These are phyloP conservation scores for Hanseniaspora vineae DNA, from an alignment of 805 yeast genomes.

Conservation along the genomic window DNA sequence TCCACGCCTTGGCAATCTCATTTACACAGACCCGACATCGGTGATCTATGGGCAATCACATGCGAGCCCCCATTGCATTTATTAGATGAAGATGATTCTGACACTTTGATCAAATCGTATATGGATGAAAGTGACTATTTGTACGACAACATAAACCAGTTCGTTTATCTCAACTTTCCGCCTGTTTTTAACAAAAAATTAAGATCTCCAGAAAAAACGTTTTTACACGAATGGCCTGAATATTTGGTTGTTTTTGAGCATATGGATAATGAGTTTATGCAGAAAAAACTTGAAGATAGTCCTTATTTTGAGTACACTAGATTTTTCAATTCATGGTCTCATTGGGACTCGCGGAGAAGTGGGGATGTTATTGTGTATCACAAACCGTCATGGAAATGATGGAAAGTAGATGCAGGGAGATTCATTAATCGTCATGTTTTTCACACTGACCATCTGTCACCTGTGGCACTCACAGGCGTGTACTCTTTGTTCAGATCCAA, in stretches of 20 bases:
- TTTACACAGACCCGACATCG: constrained; percentile 44
- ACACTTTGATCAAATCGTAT: constrained; percentile 32
- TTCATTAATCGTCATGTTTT: no score
- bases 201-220: constrained; percentile 16
- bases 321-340: constrained; percentile 67
- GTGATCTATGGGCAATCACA: constrained; percentile 60
- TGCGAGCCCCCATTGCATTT: constrained; percentile 76
- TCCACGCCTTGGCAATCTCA: constrained; percentile 92
- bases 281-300: constrained; percentile 27
- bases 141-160: constrained; percentile 52
- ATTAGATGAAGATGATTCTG: constrained; percentile 19
- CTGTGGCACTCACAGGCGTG: neutral
- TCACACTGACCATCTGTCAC: neutral
- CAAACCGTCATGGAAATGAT: constrained; percentile 8
- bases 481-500: constrained; percentile 1
- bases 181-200: constrained; percentile 15
- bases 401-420: neutral
- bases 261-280: constrained; percentile 32
- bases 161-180: constrained; percentile 43
- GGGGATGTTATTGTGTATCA: constrained; percentile 69
- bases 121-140: constrained; percentile 81
- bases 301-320: constrained; percentile 36
- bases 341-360: constrained; percentile 70
- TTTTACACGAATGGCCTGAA: constrained; percentile 50
- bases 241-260: constrained; percentile 63